These are phyloP conservation scores for Takakia lepidozioides DNA, from an alignment of 225 moss, liverwort and hornwort genomes.

Conservation along the genomic window DNA sequence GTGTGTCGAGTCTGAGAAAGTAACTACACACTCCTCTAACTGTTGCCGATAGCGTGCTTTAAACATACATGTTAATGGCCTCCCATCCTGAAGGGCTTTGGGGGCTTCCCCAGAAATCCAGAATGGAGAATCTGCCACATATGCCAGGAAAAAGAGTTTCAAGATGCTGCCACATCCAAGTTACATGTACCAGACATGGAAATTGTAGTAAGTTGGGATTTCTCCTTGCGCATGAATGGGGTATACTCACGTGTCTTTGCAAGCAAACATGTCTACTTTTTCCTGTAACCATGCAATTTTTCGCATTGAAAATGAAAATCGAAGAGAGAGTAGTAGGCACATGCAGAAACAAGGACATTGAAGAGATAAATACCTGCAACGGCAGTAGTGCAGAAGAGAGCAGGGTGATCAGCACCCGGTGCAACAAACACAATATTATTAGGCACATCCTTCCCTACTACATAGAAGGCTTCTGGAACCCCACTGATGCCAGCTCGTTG, in stretches of 20 bases:
- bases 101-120: constrained; percentile 78
- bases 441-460: constrained; percentile 77
- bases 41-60: constrained; percentile 88
- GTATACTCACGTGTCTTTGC: too few relatives aligned
- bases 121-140: constrained; percentile 54
- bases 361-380: constrained; percentile 51
- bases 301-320: too few relatives aligned
- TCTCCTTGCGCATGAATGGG: too few relatives aligned
- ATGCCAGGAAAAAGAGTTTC: too few relatives aligned
- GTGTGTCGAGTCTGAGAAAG: constrained; percentile 34
- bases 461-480: constrained; percentile 68
- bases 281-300: too few relatives aligned
- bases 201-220: too few relatives aligned
- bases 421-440: constrained; percentile 77
- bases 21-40: constrained; percentile 58
- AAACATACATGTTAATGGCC: constrained; percentile 51
- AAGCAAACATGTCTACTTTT: too few relatives aligned
- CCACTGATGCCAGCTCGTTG: constrained; percentile 89
- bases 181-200: too few relatives aligned
- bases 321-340: not conserved
- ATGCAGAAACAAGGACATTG: not conserved
- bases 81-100: constrained; percentile 47
- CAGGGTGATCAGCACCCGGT: constrained; percentile 63
- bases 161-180: too few relatives aligned
- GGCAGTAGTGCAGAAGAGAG: constrained; percentile 71